phyloP scores from a whole-genome alignment of 2,329 filamentous ascomycete genomes.

The Emmonsiellopsis sp. region DNA sequence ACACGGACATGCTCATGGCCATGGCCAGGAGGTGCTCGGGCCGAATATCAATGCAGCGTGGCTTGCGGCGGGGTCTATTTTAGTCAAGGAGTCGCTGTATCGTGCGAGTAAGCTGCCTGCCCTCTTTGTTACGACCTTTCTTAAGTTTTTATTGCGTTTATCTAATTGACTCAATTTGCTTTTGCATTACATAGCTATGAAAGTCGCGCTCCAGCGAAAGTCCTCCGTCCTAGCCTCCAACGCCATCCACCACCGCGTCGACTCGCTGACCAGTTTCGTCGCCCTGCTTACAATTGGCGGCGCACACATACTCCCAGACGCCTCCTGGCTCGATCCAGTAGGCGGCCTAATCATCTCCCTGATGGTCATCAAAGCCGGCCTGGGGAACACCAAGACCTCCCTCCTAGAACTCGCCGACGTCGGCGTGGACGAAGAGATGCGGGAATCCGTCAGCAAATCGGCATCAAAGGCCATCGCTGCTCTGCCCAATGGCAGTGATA shows the following conservation, averaged over 20 bases:
- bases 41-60: constrained; percentile 92
- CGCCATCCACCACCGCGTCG: constrained; percentile 90
- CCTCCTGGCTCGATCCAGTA: constrained; percentile 87
- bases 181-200: constrained; percentile 60
- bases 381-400: constrained; percentile 71
- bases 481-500: constrained; percentile 45
- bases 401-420: constrained; percentile 86
- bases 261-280: constrained; percentile 90
- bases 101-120: constrained; percentile 67
- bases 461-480: constrained; percentile 49
- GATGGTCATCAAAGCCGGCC: constrained; percentile 86
- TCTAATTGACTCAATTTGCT: not conserved
- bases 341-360: constrained; percentile 86
- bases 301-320: constrained; percentile 75
- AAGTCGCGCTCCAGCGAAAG: constrained; percentile 85
- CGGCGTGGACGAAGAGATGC: constrained; percentile 76
- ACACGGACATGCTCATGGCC: constrained; percentile 46
- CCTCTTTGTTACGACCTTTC: not conserved
- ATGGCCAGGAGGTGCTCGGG: constrained; percentile 42
- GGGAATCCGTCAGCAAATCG: constrained; percentile 59
- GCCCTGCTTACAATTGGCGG: constrained; percentile 82
- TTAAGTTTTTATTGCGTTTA: not conserved
- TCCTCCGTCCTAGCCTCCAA: constrained; percentile 94
- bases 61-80: constrained; percentile 81
- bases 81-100: constrained; percentile 95